A percentile compares a stretch with the other conserved stretches of the same genome.
Conservation (phyloP, 1,139 yeast species). For the Hemisphaericaspora subhashii region DNA sequence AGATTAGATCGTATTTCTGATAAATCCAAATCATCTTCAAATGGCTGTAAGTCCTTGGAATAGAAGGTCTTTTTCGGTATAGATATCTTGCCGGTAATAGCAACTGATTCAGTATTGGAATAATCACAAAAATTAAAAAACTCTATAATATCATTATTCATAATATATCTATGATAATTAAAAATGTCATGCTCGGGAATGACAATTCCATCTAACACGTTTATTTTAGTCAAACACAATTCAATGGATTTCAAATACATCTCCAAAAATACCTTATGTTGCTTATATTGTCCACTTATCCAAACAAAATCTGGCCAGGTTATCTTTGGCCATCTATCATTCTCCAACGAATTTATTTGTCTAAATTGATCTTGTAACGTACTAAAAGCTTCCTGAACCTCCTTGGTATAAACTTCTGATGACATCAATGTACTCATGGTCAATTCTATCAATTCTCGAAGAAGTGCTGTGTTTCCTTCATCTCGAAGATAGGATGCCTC, state of each 20-base stretch:
- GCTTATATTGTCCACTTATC: constrained; percentile 26
- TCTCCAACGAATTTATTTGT: constrained; percentile 30
- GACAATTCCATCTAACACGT: background rate
- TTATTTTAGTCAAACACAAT: constrained; percentile 2
- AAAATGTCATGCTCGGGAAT: constrained; percentile 8
- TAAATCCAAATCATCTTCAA: background rate
- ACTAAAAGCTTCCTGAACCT: constrained; percentile 20
- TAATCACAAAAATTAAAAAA: constrained; percentile 24
- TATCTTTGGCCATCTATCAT: constrained; percentile 37
- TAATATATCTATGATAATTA: constrained; percentile 11
- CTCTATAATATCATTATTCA: constrained; percentile 2
- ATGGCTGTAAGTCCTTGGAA: background rate
- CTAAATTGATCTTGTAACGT: constrained; percentile 28
- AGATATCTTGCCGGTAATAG: constrained; percentile 24
- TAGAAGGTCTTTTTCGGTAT: constrained; percentile 24
- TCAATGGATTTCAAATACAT: constrained; percentile 38
- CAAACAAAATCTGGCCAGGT: constrained; percentile 39
- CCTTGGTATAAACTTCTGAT: constrained; percentile 12
- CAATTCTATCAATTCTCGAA: constrained; percentile 19
- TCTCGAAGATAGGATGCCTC: constrained; percentile 27
- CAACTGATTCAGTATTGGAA: constrained; percentile 36
- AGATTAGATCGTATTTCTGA: constrained; percentile 12
- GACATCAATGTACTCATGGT: constrained; percentile 11
- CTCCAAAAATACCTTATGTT: constrained; percentile 27
- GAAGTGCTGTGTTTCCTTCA: constrained; percentile 12